Conservation (phyloP, 805 yeast genomes). For the Sugiyamaella americana region DNA sequence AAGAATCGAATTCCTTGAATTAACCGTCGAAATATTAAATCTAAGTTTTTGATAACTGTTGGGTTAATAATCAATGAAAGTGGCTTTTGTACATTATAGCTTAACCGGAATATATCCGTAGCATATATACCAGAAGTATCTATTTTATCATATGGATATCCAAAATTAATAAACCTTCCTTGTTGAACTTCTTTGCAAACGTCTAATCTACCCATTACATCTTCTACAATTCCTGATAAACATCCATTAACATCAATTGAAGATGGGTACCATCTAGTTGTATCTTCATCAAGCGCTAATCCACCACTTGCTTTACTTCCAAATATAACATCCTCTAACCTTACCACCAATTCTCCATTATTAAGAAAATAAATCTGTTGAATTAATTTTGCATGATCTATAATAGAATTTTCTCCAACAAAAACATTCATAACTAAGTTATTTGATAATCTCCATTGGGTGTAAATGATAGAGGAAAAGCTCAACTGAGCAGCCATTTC, state of each 20-base stretch:
- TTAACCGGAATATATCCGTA: constrained; percentile 8
- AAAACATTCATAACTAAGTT: constrained; percentile 7
- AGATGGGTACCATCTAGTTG: constrained; percentile 4
- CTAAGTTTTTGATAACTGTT: constrained; percentile 1
- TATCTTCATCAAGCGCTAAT: not conserved
- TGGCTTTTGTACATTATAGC: constrained; percentile 12
- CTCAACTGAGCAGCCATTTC: constrained; percentile 7
- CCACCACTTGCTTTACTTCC: not conserved
- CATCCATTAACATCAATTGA: constrained; percentile 1
- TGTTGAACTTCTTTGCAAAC: not conserved
- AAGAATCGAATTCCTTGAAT: not conserved
- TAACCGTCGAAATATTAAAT: constrained; percentile 3
- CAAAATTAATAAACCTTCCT: constrained; percentile 8
- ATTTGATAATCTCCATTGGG: constrained; percentile 16
- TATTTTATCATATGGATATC: not conserved
- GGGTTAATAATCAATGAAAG: constrained; percentile 7
- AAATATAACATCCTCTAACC: constrained; percentile 10
- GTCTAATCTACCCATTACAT: not conserved
- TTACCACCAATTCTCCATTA: constrained; percentile 8
- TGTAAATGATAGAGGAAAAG: constrained; percentile 3
- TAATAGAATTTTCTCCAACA: not conserved
- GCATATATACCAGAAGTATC: constrained; percentile 1
- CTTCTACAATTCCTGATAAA: constrained; percentile 9
- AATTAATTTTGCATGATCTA: constrained; percentile 7
- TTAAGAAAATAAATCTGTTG: constrained; percentile 8